Evolutionary conservation across 352 stramenopile genomes (phyloP).

Genomic region (Globisporangium cylindrosporum): DNA sequence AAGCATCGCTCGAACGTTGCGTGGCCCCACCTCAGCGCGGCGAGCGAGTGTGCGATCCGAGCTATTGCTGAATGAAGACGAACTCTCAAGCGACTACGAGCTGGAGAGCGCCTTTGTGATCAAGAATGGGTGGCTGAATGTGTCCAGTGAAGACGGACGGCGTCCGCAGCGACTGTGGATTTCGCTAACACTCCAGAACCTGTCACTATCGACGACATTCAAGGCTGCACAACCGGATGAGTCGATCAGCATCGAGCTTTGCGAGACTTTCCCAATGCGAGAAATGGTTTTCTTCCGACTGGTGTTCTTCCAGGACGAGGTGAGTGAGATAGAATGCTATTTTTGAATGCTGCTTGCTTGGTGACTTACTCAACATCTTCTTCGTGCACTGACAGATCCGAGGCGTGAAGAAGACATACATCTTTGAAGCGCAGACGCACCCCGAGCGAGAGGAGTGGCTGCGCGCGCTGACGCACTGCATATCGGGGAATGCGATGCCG

Average conservation of each 20-base stretch:
- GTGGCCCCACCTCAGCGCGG: constrained; percentile 39
- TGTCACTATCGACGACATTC: constrained; percentile 67
- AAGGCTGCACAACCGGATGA: constrained; percentile 67
- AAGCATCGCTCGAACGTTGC: constrained; percentile 56
- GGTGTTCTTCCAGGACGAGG: constrained; percentile 38
- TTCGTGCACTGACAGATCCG: constrained; percentile 21
- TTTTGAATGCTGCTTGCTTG: constrained; percentile 10
- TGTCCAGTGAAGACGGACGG: constrained; percentile 38
- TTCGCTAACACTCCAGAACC: constrained; percentile 69
- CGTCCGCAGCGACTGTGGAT: constrained; percentile 62
- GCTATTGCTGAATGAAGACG: constrained; percentile 59
- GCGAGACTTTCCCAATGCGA: constrained; percentile 48
- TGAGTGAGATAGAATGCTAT: neutral
- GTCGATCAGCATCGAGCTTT: constrained; percentile 57
- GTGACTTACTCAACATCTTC: constrained; percentile 10
- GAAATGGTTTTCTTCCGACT: constrained; percentile 55
- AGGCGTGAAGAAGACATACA: constrained; percentile 40
- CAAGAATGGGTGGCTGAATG: constrained; percentile 86
- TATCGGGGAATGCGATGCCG: constrained; percentile 44
- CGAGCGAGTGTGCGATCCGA: constrained; percentile 63
- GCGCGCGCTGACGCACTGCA: constrained; percentile 73
- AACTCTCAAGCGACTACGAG: constrained; percentile 54
- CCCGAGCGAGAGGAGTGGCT: constrained; percentile 80
- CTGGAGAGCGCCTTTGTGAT: constrained; percentile 74
- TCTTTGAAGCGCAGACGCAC: constrained; percentile 64